Base-by-base conservation (phyloP, 2,329 filamentous ascomycete genomes). In the Ceratocystis huliohia region DNA sequence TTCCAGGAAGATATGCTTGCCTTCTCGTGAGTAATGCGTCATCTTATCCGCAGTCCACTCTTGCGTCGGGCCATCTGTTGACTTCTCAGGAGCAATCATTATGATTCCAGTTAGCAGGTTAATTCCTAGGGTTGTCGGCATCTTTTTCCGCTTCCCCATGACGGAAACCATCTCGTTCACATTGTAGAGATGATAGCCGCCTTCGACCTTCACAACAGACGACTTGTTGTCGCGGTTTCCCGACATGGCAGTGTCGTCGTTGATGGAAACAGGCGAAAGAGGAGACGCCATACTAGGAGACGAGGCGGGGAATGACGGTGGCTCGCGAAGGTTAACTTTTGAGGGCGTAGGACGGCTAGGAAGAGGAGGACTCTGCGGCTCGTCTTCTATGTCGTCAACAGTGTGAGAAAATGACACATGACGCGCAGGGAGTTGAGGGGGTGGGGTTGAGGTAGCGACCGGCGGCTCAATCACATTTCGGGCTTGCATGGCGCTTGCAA, bases 131-230 rank as follows among this genome's bases (percentile, higher is more conserved):
- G 90, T 96, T n/a, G 91, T 96, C 1, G 93, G 91, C 89, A 96
- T 94, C 78, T 97, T 97, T 80, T 96, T 96, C 72, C 89, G 88
- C 79, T 96, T 96, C 66, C 93, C 93, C 85, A 96, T 92, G 57
- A 94, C 85, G n/a, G 91, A 93, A 3, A 96, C 85, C 88, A 96
- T 96, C 76, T 97, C 93, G 74, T 92, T 96, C 72, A 97, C 92
- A 72, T 96, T 96, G 77, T 96, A 97, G 75, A 97, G 81, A 73
- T 95, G 92, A 73, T 92, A 97, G 1, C 89, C 90, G 20, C 89
- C 67, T 37, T 68, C 64, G 1, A 68, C 67, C 44, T 68, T 68
- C 64, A 66, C 64, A 7, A 68, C 62, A n/a, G 61, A 22, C 30
- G 61, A 22, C 44, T 50, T 64, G 83, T 70, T 84, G 80, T 68